These are phyloP conservation scores for Penicillium coprophilum DNA, from an alignment of 495 filamentous ascomycete genomes.

Conservation along the genomic window DNA sequence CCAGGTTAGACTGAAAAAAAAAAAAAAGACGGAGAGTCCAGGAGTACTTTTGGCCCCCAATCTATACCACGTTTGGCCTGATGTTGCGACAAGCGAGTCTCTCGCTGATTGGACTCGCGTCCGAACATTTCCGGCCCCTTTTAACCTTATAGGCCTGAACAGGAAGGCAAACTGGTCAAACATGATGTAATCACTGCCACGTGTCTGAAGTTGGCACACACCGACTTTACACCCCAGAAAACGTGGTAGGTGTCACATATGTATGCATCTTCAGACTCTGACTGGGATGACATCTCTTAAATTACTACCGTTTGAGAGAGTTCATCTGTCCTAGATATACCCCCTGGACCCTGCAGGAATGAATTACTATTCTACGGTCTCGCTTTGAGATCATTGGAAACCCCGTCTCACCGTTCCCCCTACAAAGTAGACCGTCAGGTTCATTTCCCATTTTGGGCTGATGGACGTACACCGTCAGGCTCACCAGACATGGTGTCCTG, in stretches of 20 bases:
- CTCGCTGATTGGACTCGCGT: slow-evolving; percentile 1
- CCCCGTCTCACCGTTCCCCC: too few relatives aligned
- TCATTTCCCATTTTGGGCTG: slow-evolving; percentile 14
- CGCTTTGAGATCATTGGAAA: too few relatives aligned
- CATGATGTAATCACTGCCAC: slow-evolving; percentile 18
- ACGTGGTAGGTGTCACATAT: slow-evolving; percentile 27
- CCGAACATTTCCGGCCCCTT: slow-evolving; percentile 11
- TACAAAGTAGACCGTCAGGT: too few relatives aligned
- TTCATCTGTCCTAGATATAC: not conserved
- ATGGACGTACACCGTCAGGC: slow-evolving; percentile 13
- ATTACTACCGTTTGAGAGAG: not conserved
- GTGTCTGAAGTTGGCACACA: slow-evolving; percentile 23
- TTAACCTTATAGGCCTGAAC: not conserved
- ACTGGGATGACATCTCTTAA: not conserved
- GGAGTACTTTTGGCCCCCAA: slow-evolving; percentile 21
- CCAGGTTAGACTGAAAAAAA: not conserved
- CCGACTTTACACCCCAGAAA: slow-evolving; percentile 29
- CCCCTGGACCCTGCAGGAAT: slow-evolving; percentile 21
- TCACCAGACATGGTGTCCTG: slow-evolving; percentile 3
- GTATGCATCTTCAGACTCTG: not conserved
- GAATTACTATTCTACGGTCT: too few relatives aligned
- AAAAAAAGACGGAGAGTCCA: too few relatives aligned
- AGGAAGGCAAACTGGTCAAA: not conserved
- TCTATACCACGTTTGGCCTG: slow-evolving; percentile 19
- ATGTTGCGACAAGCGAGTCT: slow-evolving; percentile 30